Evolutionary conservation across 257 asterid genomes (phyloP).

Genomic region (Nemophila menziesii): DNA sequence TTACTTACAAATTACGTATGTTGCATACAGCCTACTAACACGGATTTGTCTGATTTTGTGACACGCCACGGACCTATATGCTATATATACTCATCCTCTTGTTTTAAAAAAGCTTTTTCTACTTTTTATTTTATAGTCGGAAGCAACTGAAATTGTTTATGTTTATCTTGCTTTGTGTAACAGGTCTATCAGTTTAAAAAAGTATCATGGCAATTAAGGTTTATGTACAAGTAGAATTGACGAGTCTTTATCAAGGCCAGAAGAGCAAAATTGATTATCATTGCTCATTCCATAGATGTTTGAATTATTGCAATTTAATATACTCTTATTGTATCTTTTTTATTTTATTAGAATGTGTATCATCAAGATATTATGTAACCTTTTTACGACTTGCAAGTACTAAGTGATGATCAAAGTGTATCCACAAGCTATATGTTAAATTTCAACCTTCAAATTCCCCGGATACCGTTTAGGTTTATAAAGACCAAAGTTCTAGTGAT

Average conservation of each 20-base stretch:
- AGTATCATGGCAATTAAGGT: background rate
- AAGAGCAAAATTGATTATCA: background rate
- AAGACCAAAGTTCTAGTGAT: too few relatives aligned
- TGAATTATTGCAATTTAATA: background rate
- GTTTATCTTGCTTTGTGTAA: background rate
- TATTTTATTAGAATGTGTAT: background rate
- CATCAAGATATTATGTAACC: background rate
- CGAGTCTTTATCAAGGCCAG: background rate
- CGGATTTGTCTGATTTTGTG: too few relatives aligned
- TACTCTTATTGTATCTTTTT: background rate
- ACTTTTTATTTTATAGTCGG: background rate
- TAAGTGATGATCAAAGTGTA: conserved; percentile 8
- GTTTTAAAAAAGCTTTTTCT: conserved; percentile 1
- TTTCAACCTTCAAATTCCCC: too few relatives aligned
- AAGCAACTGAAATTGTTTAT: too few relatives aligned
- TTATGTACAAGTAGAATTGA: background rate
- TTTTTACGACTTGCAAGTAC: background rate
- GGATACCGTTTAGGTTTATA: too few relatives aligned
- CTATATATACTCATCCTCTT: too few relatives aligned
- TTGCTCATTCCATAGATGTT: background rate
- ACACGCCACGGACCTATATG: too few relatives aligned
- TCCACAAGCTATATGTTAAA: background rate
- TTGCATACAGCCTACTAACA: too few relatives aligned
- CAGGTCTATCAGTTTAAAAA: background rate
- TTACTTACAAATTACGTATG: too few relatives aligned